phyloP scores from a whole-genome alignment of 768 basidiomycete genomes.

The Pleurotus sapidus region DNA sequence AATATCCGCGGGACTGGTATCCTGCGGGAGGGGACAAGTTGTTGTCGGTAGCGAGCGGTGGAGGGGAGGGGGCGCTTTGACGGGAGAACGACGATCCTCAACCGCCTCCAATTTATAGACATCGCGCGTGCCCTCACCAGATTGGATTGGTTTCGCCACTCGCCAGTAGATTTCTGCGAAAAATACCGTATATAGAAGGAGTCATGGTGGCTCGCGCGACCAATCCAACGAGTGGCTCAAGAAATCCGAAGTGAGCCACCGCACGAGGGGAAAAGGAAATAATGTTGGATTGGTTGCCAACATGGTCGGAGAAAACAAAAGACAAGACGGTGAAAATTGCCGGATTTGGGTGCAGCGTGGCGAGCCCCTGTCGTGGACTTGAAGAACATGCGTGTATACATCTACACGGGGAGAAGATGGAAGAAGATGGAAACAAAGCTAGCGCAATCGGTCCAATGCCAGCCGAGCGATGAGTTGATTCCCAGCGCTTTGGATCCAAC shows the following conservation, averaged over 20 bases:
- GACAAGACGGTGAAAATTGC: not conserved
- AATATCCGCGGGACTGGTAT: not conserved
- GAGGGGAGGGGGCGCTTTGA: constrained; percentile 3
- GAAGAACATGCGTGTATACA: not conserved
- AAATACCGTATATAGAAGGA: constrained; percentile 3
- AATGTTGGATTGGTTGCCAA: constrained; percentile 6
- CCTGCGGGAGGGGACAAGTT: not conserved
- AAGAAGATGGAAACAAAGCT: not conserved
- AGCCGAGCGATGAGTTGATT: no score
- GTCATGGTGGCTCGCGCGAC: not conserved
- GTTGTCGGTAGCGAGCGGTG: not conserved
- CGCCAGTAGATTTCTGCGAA: not conserved
- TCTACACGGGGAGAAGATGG: not conserved
- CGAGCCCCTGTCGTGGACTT: not conserved
- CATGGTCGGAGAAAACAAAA: not conserved
- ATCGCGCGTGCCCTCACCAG: not conserved
- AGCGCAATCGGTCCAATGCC: no score
- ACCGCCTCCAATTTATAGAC: constrained; percentile 2
- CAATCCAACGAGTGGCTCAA: constrained; percentile 1
- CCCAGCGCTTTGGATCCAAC: no score
- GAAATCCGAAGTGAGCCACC: constrained; percentile 8
- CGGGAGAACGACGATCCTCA: not conserved
- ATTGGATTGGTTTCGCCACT: constrained; percentile 7
- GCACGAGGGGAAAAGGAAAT: constrained; percentile 7
- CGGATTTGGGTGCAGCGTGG: not conserved